Conservation (phyloP, 495 filamentous ascomycete species). For the Bryoglossum gracile region DNA sequence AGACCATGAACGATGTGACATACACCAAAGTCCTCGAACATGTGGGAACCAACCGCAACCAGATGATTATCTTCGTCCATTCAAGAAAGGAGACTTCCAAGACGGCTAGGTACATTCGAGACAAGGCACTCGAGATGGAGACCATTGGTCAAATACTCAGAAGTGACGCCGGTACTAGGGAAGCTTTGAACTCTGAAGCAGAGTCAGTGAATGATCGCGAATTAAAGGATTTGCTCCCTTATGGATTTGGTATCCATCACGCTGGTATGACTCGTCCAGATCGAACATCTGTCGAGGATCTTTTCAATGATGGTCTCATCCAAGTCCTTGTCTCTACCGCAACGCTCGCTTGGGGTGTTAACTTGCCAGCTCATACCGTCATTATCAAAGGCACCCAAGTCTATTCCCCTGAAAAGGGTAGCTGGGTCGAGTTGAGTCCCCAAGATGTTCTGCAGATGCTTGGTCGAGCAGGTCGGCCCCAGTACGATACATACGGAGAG, state of each 20-base stretch:
- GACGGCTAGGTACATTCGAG: constrained; percentile 89
- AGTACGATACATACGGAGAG: constrained; percentile 96
- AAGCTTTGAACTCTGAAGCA: constrained; percentile 78
- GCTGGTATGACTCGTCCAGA: constrained; percentile 92
- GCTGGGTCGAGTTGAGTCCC: constrained; percentile 95
- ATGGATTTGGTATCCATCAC: constrained; percentile 97
- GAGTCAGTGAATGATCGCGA: constrained; percentile 77
- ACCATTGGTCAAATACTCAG: constrained; percentile 94
- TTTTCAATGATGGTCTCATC: constrained; percentile 83
- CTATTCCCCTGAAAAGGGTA: constrained; percentile 97
- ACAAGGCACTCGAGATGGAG: constrained; percentile 92
- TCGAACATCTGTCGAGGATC: constrained; percentile 87
- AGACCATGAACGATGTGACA: constrained; percentile 98
- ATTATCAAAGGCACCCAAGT: constrained; percentile 97
- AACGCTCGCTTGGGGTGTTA: constrained; percentile 94
- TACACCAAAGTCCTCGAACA: constrained; percentile 98
- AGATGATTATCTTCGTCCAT: constrained; percentile 99
- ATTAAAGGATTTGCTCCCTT: constrained; percentile 90
- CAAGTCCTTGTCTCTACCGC: constrained; percentile 97
- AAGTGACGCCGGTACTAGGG: constrained; percentile 85
- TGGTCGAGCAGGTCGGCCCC: constrained; percentile 89
- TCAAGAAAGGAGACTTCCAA: constrained; percentile 97
- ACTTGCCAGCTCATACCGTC: constrained; percentile 88
- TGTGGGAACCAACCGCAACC: constrained; percentile 79
- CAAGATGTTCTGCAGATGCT: constrained; percentile 99